Evolutionary conservation across 169 alveolate species (phyloP), one percentile per base, ranked within the genome.

Genomic region (Miamiensis avidus): DNA sequence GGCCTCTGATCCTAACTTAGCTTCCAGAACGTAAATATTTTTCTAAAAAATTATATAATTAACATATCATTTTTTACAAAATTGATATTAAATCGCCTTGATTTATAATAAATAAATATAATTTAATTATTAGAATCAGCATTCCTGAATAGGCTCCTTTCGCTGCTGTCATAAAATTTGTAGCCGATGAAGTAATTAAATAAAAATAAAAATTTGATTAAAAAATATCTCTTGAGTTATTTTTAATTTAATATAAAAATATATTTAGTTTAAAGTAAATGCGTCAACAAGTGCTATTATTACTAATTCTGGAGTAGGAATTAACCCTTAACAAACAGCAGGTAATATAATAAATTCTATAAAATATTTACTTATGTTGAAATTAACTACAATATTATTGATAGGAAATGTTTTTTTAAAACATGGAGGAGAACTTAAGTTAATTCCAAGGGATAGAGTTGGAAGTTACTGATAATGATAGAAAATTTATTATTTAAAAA

Each of bases 131-230:
- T 82, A 86, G 91, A 0, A 88, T 93, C 65, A 91, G 93, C 31
- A 98, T 97, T 1, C 98, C 98, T 29, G 98, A 97, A 83, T 94
- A 91, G 65, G 98, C 98, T 29, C 99, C 99, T 16, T 97, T 97
- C 87, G 91, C 96, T 34, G 98, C 99, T 0, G 97, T 95, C 31
- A 92, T 97, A 31, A 95, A 95, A 92, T 97, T 93, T 78, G 96
- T 95, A 27, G 98, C 98, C 31, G 98, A 97, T 76, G 90, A 94
- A 75, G 92, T 78, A 76, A 1, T 20, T 20, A 29, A 32, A 33
- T 82, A 4, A n/a, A 73, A 15, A 29, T 73, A 73, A n/a, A 1
- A n/a, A n/a, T 73, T 73, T n/a, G 6, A 73, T 73, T 73, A 0
- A 34, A 32, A 27, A 31, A 73, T 73, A 4, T n/a, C 1, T 73